A percentile compares a stretch with the other conserved stretches of the same genome.
Conservation (phyloP, 31 red algal genomes). For the Odonthalia washingtoniensis region DNA sequence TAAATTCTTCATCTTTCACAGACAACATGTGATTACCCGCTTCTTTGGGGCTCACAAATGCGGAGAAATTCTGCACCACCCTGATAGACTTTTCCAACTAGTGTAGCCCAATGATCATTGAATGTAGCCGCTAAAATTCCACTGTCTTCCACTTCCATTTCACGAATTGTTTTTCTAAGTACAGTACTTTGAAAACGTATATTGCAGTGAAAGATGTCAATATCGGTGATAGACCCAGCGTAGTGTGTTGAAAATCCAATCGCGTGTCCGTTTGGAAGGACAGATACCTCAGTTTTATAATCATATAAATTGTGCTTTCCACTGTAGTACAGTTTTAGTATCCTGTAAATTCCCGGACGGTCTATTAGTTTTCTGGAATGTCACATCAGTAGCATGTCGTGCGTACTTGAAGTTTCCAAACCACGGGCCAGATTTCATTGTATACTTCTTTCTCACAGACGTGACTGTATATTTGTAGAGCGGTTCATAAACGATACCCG, state of each 20-base stretch:
- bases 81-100: constrained; percentile 42
- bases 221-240: constrained; percentile 10
- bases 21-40: not conserved
- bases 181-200: not conserved
- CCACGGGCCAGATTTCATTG: not conserved
- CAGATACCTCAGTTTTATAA: constrained; percentile 26
- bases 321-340: constrained; percentile 43
- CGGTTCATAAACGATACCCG: too few relatives aligned
- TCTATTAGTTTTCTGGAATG: constrained; percentile 31
- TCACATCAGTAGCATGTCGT: constrained; percentile 45
- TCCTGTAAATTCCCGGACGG: constrained; percentile 43
- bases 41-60: not conserved
- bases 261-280: constrained; percentile 23
- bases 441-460: too few relatives aligned
- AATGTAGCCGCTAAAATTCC: constrained; percentile 5
- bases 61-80: not conserved
- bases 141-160: constrained; percentile 17
- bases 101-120: constrained; percentile 12
- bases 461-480: too few relatives aligned
- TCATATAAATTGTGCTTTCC: constrained; percentile 51
- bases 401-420: constrained; percentile 26
- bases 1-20: not conserved
- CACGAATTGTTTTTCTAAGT: constrained; percentile 5
- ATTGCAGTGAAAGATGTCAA: constrained; percentile 36
- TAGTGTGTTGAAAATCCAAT: constrained; percentile 3